phyloP scores from a whole-genome alignment of 441 rosid genomes.

The Adansonia gregorii region DNA sequence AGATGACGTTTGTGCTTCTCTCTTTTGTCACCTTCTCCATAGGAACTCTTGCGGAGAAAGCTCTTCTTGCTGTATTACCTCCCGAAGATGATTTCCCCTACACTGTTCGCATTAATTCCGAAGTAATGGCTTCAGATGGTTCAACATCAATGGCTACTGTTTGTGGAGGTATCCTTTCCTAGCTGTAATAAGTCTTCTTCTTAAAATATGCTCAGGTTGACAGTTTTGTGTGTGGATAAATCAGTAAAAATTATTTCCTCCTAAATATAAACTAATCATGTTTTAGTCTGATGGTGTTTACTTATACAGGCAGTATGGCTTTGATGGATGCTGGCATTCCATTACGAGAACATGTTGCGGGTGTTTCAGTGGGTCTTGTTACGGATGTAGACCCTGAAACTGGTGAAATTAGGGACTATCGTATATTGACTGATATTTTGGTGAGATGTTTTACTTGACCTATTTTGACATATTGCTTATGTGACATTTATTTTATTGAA shows the following conservation, averaged over 20 bases:
- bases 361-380: constrained; percentile 95
- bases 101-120: constrained; percentile 87
- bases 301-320: constrained; percentile 89
- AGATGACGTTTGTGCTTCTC: constrained; percentile 13
- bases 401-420: constrained; percentile 79
- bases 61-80: constrained; percentile 91
- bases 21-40: constrained; percentile 26
- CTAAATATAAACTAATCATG: background rate
- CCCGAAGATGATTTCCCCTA: constrained; percentile 79
- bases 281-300: constrained; percentile 22
- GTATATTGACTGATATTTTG: constrained; percentile 89
- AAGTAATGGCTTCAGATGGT: constrained; percentile 99
- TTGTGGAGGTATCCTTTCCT: constrained; percentile 74
- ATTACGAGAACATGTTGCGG: constrained; percentile 85
- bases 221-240: constrained; percentile 1
- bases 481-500: background rate
- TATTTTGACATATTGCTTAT: background rate
- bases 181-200: constrained; percentile 1
- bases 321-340: constrained; percentile 98
- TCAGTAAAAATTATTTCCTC: background rate
- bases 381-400: constrained; percentile 75
- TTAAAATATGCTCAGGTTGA: constrained; percentile 18
- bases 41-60: constrained; percentile 99
- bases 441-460: constrained; percentile 49
- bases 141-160: constrained; percentile 99